These are phyloP conservation scores for Phytophthora fragariae DNA, from an alignment of 352 stramenopile genomes.

Conservation along the genomic window DNA sequence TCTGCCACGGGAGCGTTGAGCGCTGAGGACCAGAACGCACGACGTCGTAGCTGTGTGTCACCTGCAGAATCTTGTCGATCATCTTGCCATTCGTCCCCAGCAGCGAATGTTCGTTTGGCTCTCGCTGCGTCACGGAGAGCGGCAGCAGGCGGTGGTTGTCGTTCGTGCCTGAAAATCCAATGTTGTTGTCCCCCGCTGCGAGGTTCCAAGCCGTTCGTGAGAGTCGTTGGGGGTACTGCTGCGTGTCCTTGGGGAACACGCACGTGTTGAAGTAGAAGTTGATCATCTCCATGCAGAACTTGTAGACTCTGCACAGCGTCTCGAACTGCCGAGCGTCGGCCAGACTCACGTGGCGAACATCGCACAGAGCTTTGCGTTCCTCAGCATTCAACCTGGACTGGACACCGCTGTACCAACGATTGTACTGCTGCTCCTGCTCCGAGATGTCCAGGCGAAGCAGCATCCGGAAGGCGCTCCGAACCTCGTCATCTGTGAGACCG, in stretches of 20 bases:
- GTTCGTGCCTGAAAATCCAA: slow-evolving; percentile 93
- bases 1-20: slow-evolving; percentile 46
- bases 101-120: slow-evolving; percentile 60
- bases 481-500: slow-evolving; percentile 61
- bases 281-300: slow-evolving; percentile 73
- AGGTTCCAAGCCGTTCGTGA: slow-evolving; percentile 87
- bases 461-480: slow-evolving; percentile 58
- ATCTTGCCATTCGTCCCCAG: slow-evolving; percentile 88
- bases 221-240: slow-evolving; percentile 80
- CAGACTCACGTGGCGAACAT: slow-evolving; percentile 80
- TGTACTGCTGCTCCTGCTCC: slow-evolving; percentile 71
- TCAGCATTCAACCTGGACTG: background rate
- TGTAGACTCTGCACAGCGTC: slow-evolving; percentile 57
- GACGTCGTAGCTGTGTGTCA: slow-evolving; percentile 47
- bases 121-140: slow-evolving; percentile 68
- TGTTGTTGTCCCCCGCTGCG: slow-evolving; percentile 55
- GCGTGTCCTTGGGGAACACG: slow-evolving; percentile 87
- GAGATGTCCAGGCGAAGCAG: slow-evolving; percentile 73
- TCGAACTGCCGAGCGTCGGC: slow-evolving; percentile 72
- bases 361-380: slow-evolving; percentile 45
- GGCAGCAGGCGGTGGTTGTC: slow-evolving; percentile 88
- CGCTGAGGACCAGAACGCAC: slow-evolving; percentile 22
- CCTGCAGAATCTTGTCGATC: slow-evolving; percentile 76
- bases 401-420: slow-evolving; percentile 69
- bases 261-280: slow-evolving; percentile 88